Conservation (phyloP, 441 rosid genomes). For the Syzygium syzygioides region DNA sequence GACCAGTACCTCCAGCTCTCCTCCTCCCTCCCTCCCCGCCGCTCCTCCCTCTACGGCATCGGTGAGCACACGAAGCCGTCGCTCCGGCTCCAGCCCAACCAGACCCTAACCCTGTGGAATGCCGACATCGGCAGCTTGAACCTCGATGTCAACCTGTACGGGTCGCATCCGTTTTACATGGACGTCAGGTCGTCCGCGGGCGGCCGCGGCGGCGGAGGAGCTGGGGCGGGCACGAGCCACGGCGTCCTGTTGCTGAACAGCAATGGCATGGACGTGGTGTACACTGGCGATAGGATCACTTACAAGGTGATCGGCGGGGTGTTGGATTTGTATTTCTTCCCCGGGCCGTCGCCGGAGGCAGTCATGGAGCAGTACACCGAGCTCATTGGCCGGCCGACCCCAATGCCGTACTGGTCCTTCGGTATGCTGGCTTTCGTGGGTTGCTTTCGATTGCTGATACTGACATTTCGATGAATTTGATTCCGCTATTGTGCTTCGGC, state of each 20-base stretch:
- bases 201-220: no score
- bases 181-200: conserved; percentile 32
- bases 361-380: no score
- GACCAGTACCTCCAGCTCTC: conserved; percentile 16
- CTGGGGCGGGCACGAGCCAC: conserved; percentile 12
- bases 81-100: conserved; percentile 30
- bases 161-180: conserved; percentile 71
- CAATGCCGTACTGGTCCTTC: no score
- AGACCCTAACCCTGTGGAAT: conserved; percentile 58
- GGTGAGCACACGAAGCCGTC: conserved; percentile 76
- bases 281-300: conserved; percentile 45
- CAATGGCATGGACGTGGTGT: conserved; percentile 72
- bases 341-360: no score
- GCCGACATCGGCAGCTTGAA: conserved; percentile 32
- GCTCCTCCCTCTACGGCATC: conserved; percentile 59
- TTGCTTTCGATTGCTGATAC: no score
- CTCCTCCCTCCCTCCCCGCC: conserved; percentile 39
- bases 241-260: conserved; percentile 65
- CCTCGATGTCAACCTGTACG: conserved; percentile 53
- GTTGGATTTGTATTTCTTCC: no score
- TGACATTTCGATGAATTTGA: no score
- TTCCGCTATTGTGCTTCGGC: no score
- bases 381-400: no score
- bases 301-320: conserved; percentile 32
- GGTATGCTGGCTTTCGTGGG: no score